Percentiles rank a stretch among this genome's conserved stretches.
Evolutionary conservation across 345 rosid species (phyloP).

Genomic region (Syzygium jambos): DNA sequence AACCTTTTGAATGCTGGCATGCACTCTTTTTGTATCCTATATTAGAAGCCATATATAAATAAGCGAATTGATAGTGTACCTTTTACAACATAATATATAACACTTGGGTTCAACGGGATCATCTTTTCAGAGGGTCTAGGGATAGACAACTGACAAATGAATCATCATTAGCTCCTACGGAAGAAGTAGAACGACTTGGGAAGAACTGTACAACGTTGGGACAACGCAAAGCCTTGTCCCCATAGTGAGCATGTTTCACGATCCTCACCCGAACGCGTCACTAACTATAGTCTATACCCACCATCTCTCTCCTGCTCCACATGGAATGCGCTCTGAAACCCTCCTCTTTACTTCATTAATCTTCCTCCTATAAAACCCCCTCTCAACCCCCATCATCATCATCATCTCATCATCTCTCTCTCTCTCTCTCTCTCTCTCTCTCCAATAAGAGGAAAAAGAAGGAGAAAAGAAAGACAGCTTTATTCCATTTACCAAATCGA

Average conservation of each 20-base stretch:
- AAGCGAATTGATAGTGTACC: not conserved
- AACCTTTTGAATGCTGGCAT: not conserved
- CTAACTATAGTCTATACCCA: not conserved
- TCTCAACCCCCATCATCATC: not conserved
- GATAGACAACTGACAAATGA: not conserved
- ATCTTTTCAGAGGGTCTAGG: not conserved
- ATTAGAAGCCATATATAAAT: not conserved
- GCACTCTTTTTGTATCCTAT: not conserved
- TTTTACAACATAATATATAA: not conserved
- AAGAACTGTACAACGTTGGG: not conserved
- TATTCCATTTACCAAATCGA: not conserved
- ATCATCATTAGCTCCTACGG: not conserved
- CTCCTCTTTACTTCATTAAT: not conserved
- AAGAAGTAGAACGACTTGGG: not conserved
- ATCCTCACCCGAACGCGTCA: not conserved
- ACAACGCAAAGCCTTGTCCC: not conserved
- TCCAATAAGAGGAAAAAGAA: not conserved
- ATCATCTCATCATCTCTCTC: not conserved
- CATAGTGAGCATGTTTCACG: not conserved
- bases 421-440: not conserved
- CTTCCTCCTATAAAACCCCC: not conserved
- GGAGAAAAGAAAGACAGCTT: not conserved
- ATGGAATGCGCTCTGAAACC: not conserved
- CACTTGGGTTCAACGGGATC: not conserved
- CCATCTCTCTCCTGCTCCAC: not conserved